Evolutionary conservation across 441 rosid genomes (phyloP), one percentile per base, ranked within the genome.

Genomic region (Gossypium davidsonii): DNA sequence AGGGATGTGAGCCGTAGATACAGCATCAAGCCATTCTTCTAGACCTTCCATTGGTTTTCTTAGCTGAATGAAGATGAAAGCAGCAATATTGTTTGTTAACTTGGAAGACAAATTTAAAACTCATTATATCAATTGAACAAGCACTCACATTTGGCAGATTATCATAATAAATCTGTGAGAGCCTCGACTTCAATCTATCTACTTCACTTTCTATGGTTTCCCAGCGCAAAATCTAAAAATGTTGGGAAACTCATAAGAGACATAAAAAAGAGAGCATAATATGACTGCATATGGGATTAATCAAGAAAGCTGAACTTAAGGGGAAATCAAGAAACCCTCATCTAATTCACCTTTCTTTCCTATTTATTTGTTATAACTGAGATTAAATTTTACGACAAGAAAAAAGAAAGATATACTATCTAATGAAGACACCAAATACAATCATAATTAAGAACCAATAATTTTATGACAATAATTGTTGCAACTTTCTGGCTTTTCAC

Each of bases 1-100:
- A 71, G 97, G 98, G 77, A 94, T 86, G 44, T 89, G 83, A 66
- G 93, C 90, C 37, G 86, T 91, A 72, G 83, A 78, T 28, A 94
- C 88, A 55, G 95, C 95, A 69, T 92, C 97, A 6, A 94, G 87
- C 97, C 98, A 92, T 57, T 89, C 95, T 81, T 72, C 71, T 23
- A 92, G 83, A 8, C 98, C 98, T 37, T 85, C 96, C 75, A 79
- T 80, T 55, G 98, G 97, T 79, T 85, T 78, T 70, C 73, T 81
- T 58, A 89, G 87, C 98, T 94, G 87, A 75, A 66, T 28, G 72
- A 72, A 67, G 68, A 70, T 70, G 5, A 55, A 55, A 71, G 59
- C 28, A 42, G 3, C 34, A 68, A 53, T 26, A 56, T 39, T n/a
- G 75, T 59, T 56, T 37, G 63, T 31, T 76, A 53, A 73, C 64